phyloP scores from a whole-genome alignment of 2,329 filamentous ascomycete species.

The Trichoderma semiorbis region DNA sequence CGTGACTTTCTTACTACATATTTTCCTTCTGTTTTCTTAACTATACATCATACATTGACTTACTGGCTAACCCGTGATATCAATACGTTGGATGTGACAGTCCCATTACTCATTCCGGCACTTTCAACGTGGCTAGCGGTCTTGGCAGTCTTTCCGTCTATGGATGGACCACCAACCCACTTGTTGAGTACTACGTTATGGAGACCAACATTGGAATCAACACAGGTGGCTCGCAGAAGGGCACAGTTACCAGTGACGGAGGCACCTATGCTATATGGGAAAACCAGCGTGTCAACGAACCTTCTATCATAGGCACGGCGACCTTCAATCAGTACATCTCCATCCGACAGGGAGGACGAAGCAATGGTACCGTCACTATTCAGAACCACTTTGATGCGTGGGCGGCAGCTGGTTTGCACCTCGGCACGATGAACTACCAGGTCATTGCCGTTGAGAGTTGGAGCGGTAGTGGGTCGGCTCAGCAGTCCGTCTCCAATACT shows the following conservation, averaged over 20 bases:
- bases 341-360: neutral
- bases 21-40: neutral
- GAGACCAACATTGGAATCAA: slow-evolving; percentile 28
- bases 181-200: slow-evolving; percentile 39
- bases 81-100: neutral
- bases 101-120: neutral
- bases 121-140: slow-evolving; percentile 23
- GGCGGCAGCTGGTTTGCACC: slow-evolving; percentile 42
- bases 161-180: slow-evolving; percentile 36
- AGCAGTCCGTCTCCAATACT: neutral
- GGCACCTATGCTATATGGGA: neutral
- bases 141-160: slow-evolving; percentile 38
- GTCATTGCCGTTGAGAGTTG: slow-evolving; percentile 55
- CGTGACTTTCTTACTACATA: neutral
- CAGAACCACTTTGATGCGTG: slow-evolving; percentile 45
- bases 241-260: neutral
- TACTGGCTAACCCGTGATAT: neutral
- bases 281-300: neutral
- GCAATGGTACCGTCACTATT: slow-evolving; percentile 45
- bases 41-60: neutral
- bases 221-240: neutral
- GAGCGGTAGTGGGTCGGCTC: slow-evolving; percentile 32
- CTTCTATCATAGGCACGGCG: neutral
- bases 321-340: neutral
- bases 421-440: slow-evolving; percentile 51